These are phyloP conservation scores for Zygoascus ofunaensis DNA, from an alignment of 805 yeast genomes.

Conservation along the genomic window DNA sequence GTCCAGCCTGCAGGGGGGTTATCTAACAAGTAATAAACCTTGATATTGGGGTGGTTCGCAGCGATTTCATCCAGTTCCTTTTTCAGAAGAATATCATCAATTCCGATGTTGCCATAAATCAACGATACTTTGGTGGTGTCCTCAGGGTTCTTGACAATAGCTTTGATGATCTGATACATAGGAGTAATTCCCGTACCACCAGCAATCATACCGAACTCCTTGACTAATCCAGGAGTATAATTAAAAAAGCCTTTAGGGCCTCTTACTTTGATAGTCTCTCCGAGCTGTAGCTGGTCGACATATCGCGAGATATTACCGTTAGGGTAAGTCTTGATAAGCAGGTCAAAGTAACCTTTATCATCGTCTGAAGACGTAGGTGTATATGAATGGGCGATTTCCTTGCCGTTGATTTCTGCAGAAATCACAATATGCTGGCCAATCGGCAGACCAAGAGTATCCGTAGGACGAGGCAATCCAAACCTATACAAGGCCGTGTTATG, in stretches of 20 bases:
- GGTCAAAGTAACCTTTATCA: conserved; percentile 70
- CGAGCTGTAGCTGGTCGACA: conserved; percentile 62
- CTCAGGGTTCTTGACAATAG: conserved; percentile 62
- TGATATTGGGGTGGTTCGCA: conserved; percentile 43
- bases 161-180: conserved; percentile 80
- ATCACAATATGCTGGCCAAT: conserved; percentile 90
- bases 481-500: conserved; percentile 75
- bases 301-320: conserved; percentile 74
- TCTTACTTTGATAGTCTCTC: conserved; percentile 68
- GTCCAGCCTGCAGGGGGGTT: conserved; percentile 62
- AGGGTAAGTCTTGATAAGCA: conserved; percentile 76
- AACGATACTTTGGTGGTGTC: conserved; percentile 70
- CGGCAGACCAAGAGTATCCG: conserved; percentile 77
- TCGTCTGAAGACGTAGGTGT: conserved; percentile 64
- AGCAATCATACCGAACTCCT: conserved; percentile 76
- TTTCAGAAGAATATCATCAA: conserved; percentile 69
- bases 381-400: conserved; percentile 77
- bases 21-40: conserved; percentile 65
- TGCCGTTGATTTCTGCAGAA: conserved; percentile 66
- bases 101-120: conserved; percentile 72
- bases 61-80: conserved; percentile 67
- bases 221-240: conserved; percentile 68
- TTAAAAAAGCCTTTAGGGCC: conserved; percentile 86
- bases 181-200: conserved; percentile 97
- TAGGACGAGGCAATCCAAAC: conserved; percentile 70